phyloP scores from a whole-genome alignment of 2,329 filamentous ascomycete species.

The Davidsoniella virescens region DNA sequence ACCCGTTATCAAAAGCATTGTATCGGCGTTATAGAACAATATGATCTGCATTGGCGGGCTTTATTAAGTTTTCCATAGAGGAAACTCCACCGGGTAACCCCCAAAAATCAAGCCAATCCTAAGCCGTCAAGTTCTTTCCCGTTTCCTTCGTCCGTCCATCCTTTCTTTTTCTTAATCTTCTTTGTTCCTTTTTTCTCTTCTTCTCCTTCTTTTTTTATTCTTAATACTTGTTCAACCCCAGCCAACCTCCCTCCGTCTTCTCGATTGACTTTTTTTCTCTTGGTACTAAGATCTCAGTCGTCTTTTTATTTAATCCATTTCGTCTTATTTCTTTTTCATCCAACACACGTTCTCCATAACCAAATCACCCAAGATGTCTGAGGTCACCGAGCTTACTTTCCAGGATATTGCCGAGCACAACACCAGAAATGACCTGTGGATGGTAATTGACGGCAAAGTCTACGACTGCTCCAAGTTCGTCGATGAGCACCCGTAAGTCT shows the following conservation, averaged over 20 bases:
- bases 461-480: constrained; percentile 82
- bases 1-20: no score
- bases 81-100: no score
- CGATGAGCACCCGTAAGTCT: constrained; percentile 80
- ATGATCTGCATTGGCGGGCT: no score
- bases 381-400: constrained; percentile 45
- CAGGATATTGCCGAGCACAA: constrained; percentile 72
- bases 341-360: background rate
- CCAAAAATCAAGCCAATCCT: background rate
- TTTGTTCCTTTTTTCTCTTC: constrained; percentile 1
- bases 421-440: constrained; percentile 82
- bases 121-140: constrained; percentile 1
- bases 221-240: background rate
- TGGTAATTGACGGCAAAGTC: constrained; percentile 92
- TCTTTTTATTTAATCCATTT: constrained; percentile 4
- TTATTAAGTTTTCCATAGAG: no score
- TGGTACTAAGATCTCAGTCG: background rate
- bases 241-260: background rate
- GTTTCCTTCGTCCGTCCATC: background rate
- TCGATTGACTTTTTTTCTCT: background rate
- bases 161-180: background rate
- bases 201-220: background rate
- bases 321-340: constrained; percentile 9
- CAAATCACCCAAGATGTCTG: constrained; percentile 19
- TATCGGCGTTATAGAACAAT: no score